Conservation (phyloP, 139 green algal genomes). For the Nannochloris sp. region DNA sequence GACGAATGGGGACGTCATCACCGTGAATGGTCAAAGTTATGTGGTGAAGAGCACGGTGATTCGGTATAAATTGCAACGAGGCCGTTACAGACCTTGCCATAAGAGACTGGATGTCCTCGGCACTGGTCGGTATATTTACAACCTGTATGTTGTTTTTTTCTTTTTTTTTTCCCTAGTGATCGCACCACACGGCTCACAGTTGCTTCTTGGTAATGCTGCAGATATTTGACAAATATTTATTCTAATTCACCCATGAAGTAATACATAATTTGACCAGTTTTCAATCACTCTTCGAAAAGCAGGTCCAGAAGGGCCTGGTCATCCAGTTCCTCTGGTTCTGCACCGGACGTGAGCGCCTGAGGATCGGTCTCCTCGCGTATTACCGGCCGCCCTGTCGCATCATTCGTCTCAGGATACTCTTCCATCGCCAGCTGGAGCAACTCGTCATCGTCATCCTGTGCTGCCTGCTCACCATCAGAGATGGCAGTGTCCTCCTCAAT, state of each 20-base stretch:
- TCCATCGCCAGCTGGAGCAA: slow-evolving; percentile 20
- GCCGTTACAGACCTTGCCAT: slow-evolving; percentile 36
- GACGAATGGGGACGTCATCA: slow-evolving; percentile 48
- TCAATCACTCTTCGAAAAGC: not conserved
- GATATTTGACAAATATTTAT: not conserved
- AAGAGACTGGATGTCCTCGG: slow-evolving; percentile 29
- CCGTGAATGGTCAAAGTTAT: slow-evolving; percentile 26
- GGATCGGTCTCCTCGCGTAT: not conserved
- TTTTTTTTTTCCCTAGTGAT: not conserved
- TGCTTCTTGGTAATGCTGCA: not conserved
- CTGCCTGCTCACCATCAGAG: slow-evolving; percentile 8
- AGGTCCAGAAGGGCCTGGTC: not conserved
- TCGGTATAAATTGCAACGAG: slow-evolving; percentile 38
- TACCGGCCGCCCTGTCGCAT: not conserved
- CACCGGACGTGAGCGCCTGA: not conserved
- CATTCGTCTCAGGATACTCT: not conserved
- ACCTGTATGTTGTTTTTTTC: not conserved
- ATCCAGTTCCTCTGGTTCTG: not conserved
- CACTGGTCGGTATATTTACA: slow-evolving; percentile 21
- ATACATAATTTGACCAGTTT: not conserved
- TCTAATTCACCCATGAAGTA: not conserved
- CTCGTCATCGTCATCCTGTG: slow-evolving; percentile 18
- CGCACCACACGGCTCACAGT: not conserved
- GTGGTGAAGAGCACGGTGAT: slow-evolving; percentile 21
- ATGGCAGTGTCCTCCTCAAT: not conserved